Evolutionary conservation across 1,284 basidiomycete species (phyloP), one percentile per base, ranked within the genome.

Genomic region (Coniferiporia sulphurascens): DNA sequence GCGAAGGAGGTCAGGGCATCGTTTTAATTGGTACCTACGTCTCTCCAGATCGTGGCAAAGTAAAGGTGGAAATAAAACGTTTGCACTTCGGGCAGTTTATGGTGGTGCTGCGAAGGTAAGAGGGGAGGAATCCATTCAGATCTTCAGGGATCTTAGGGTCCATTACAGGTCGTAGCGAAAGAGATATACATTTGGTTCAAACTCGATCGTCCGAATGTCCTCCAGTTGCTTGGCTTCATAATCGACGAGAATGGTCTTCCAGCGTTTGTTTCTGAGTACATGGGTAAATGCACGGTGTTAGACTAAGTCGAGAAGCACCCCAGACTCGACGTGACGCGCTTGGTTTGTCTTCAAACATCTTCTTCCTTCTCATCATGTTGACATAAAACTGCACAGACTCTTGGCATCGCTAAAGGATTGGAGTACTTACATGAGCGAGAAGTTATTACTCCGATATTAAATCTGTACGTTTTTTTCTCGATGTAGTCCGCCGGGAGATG

Each of bases 381-480:
- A n/a, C 1, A 21, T 9, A 8, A 59, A 52, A 41, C 38, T 8
- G 15, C 9, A 12, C 38, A 41, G 38, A 36, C 49, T 15, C 12
- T 35, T 4, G 52, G 52, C 41, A 54, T 55, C 4, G 51, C 52
- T 7, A n/a, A 50, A 15, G 58, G 58, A 6, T 36, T 59, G 4
- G 41, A 41, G 17, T 59, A 59, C 21, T 36, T 59, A 1, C 58
- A 59, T 27, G 17, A 21, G 22, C 32, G 43, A 8, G 52, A 45
- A 22, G 48, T 59, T 3, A 48, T 55, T 52, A 59, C 21, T 54
- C 52, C 2, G 58, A 59, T 32, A 41, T 59, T 12, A 59, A 59
- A 55, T 21, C 52, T 19, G 58, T 59, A 44, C 2, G 50, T 15
- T 15, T 13, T 13, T 22, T 12, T 44, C 19, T 46, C n/a, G 44